phyloP scores from a whole-genome alignment of 805 yeast genomes.

The Wickerhamomyces kurtzmanii region DNA sequence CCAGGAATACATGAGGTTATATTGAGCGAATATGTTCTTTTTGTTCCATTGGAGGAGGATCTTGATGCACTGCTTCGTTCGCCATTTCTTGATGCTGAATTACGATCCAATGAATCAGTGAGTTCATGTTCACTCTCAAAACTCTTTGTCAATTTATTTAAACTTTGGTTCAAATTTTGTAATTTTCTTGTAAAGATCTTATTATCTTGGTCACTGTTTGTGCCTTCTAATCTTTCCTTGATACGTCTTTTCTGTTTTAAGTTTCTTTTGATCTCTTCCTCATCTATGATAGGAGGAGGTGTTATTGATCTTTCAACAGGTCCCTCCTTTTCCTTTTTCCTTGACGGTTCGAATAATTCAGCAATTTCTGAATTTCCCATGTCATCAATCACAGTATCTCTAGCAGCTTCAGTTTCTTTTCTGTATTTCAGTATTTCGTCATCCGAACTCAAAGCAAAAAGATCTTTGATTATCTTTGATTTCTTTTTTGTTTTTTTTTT shows the following conservation, averaged over 20 bases:
- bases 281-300: conserved; percentile 11
- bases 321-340: no score
- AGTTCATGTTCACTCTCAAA: background rate
- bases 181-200: conserved; percentile 1
- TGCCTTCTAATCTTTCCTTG: no score
- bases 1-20: conserved; percentile 14
- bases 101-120: background rate
- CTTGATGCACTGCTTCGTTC: background rate
- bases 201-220: background rate
- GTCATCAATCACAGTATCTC: no score
- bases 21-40: conserved; percentile 5
- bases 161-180: conserved; percentile 1
- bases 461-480: no score
- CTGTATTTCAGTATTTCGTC: no score
- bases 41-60: background rate
- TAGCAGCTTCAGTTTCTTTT: no score
- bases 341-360: no score
- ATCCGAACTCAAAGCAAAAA: no score
- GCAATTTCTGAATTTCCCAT: no score
- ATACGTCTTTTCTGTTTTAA: background rate
- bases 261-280: conserved; percentile 3
- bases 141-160: background rate
- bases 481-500: no score
- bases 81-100: background rate
- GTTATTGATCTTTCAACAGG: background rate